phyloP scores from a whole-genome alignment of 139 green algal genomes.

The Chlamydomonas sp. region DNA sequence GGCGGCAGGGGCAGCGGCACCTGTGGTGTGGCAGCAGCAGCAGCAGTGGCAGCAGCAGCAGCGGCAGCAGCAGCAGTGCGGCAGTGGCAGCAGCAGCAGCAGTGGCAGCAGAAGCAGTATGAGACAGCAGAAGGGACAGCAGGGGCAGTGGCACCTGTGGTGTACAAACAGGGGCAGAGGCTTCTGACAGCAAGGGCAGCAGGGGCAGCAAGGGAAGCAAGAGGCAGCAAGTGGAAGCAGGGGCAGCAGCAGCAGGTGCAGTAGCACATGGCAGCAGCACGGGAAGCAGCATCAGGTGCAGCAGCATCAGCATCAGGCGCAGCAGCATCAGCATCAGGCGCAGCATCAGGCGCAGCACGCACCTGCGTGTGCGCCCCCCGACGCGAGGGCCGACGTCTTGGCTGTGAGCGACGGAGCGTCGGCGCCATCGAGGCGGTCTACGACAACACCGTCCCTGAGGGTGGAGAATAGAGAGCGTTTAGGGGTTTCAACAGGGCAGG shows the following conservation, averaged over 20 bases:
- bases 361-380: no score
- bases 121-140: no score
- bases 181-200: constrained; percentile 4
- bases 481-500: no score
- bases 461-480: constrained; percentile 35
- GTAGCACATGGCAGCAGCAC: neutral
- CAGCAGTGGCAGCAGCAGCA: neutral
- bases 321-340: constrained; percentile 2
- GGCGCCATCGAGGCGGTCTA: constrained; percentile 70
- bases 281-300: neutral
- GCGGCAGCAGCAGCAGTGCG: no score
- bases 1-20: neutral
- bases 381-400: constrained; percentile 38
- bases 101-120: neutral
- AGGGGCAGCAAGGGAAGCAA: neutral
- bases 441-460: constrained; percentile 36
- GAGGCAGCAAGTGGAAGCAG: no score
- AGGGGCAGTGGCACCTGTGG: constrained; percentile 12
- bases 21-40: constrained; percentile 13
- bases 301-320: neutral
- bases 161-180: constrained; percentile 9
- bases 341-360: neutral
- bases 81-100: constrained; percentile 9
- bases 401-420: constrained; percentile 52
- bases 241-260: neutral